Percentiles rank a stretch among this genome's conserved stretches.
phyloP scores from a whole-genome alignment of 192 early-diverging fungal genomes.

The Coemansia nantahalensis region DNA sequence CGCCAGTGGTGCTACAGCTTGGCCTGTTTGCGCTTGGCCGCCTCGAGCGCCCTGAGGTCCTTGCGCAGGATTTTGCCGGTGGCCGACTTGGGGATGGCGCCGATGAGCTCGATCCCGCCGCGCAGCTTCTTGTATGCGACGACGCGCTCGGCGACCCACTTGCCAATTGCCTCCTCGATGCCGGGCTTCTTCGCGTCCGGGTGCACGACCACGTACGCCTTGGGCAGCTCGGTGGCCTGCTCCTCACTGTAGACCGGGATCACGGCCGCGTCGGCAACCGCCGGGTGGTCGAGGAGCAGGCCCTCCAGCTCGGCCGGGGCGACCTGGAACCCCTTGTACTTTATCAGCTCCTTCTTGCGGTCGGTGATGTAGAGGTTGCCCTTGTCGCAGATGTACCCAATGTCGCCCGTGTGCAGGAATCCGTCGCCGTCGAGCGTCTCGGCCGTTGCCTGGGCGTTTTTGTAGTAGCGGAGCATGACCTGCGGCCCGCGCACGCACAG shows the following conservation, averaged over 20 bases:
- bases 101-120: constrained; percentile 73
- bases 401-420: constrained; percentile 82
- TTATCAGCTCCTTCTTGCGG: constrained; percentile 90
- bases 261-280: constrained; percentile 66
- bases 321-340: constrained; percentile 86
- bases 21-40: constrained; percentile 8
- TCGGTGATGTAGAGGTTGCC: constrained; percentile 66
- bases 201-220: constrained; percentile 74
- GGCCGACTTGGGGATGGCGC: constrained; percentile 74
- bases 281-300: constrained; percentile 64
- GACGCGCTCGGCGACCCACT: constrained; percentile 62
- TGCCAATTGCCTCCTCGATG: constrained; percentile 25
- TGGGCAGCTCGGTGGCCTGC: constrained; percentile 71
- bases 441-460: constrained; percentile 73
- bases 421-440: constrained; percentile 71
- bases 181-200: constrained; percentile 37
- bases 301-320: constrained; percentile 90
- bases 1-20: constrained; percentile 26
- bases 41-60: constrained; percentile 52
- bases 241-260: constrained; percentile 61
- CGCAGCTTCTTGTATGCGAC: constrained; percentile 74
- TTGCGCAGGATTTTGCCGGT: constrained; percentile 83
- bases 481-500: constrained; percentile 83
- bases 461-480: constrained; percentile 84
- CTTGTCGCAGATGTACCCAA: constrained; percentile 66